These are phyloP conservation scores for Fusarium sp. DNA, from an alignment of 2,329 filamentous ascomycete genomes.

Conservation along the genomic window DNA sequence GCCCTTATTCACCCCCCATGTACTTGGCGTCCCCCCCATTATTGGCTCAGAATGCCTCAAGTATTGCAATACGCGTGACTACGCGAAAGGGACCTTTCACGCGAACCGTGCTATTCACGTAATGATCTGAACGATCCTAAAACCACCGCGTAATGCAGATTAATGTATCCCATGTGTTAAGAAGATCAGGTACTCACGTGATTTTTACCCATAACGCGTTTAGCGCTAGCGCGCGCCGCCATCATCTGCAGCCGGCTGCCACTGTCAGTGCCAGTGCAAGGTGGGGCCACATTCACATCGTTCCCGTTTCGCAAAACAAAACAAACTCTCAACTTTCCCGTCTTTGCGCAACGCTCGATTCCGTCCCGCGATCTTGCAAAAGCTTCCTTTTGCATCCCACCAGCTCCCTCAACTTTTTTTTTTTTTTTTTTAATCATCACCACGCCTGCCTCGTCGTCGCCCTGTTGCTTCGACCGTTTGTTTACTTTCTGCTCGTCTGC, in stretches of 20 bases:
- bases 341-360: conserved; percentile 18
- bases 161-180: background rate
- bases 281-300: conserved; percentile 21
- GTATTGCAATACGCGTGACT: background rate
- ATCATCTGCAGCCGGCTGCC: conserved; percentile 9
- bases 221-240: conserved; percentile 11
- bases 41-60: background rate
- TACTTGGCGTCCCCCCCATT: background rate
- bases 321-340: conserved; percentile 14
- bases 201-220: conserved; percentile 12
- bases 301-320: conserved; percentile 33
- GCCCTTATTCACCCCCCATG: conserved; percentile 17
- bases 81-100: background rate
- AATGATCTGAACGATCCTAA: background rate
- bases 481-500: conserved; percentile 43
- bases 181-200: background rate
- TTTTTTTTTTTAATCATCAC: background rate
- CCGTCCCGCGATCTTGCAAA: conserved; percentile 1
- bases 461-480: conserved; percentile 29
- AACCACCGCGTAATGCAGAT: background rate
- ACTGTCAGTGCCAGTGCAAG: background rate
- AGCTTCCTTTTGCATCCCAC: background rate
- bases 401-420: conserved; percentile 26
- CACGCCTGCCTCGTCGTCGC: conserved; percentile 25
- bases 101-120: background rate